These are phyloP conservation scores for Mycena sp. DNA, from an alignment of 1,284 basidiomycete species.

Conservation along the genomic window DNA sequence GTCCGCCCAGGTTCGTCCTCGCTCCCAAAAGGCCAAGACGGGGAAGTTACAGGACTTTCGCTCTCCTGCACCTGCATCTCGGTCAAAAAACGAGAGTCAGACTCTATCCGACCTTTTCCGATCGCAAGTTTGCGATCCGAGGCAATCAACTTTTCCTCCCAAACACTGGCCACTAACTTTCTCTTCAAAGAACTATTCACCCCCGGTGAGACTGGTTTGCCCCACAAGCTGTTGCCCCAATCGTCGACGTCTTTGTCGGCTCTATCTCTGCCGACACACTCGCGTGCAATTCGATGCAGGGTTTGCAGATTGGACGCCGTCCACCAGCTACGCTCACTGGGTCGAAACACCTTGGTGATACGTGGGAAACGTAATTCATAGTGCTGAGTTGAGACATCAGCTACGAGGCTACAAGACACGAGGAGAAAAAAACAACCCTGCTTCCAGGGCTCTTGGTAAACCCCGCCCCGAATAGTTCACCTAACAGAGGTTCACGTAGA, in stretches of 20 bases:
- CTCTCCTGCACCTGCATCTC: not conserved
- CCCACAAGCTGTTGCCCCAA: conserved; percentile 49
- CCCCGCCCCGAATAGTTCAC: conserved; percentile 82
- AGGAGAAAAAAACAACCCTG: conserved; percentile 51
- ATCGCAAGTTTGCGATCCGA: conserved; percentile 10
- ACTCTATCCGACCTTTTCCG: conserved; percentile 22
- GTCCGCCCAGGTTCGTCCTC: conserved; percentile 11
- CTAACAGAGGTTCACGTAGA: conserved; percentile 70
- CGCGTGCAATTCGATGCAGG: conserved; percentile 60
- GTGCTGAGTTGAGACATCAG: conserved; percentile 52
- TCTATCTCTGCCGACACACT: conserved; percentile 59
- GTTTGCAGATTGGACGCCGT: conserved; percentile 60
- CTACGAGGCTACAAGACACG: not conserved
- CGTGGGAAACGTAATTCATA: conserved; percentile 89
- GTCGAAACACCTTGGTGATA: conserved; percentile 71
- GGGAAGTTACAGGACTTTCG: not conserved
- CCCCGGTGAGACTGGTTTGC: conserved; percentile 48
- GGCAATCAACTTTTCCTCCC: conserved; percentile 46
- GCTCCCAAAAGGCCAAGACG: conserved; percentile 4
- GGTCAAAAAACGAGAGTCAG: conserved; percentile 9
- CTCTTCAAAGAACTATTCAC: conserved; percentile 45
- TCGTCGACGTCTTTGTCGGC: conserved; percentile 48
- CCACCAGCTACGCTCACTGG: conserved; percentile 68
- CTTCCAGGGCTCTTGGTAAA: conserved; percentile 73
- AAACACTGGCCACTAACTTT: conserved; percentile 43